These are phyloP conservation scores for Pulveroboletus sp. DNA, from an alignment of 768 basidiomycete species.

Conservation along the genomic window DNA sequence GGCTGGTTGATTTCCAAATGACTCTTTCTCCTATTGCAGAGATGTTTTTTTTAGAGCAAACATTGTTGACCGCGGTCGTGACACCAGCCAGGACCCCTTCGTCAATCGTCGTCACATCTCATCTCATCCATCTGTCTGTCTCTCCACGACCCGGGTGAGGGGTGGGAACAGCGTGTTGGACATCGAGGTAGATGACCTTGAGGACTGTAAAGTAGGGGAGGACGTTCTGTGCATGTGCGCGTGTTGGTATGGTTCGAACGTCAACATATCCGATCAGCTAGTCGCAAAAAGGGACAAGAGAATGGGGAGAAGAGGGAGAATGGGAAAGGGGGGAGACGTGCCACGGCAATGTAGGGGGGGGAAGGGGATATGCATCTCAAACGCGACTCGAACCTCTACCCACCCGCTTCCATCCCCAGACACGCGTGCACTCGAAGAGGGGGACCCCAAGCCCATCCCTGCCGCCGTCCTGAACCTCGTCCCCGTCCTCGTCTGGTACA, in stretches of 20 bases:
- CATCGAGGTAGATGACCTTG: conserved; percentile 50
- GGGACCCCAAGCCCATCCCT: background rate
- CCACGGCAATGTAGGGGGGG: background rate
- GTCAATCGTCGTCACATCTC: background rate
- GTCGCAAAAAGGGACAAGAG: too few species aligned
- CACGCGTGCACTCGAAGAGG: background rate
- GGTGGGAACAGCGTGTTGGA: conserved; percentile 43
- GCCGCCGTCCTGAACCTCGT: background rate
- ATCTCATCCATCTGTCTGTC: background rate
- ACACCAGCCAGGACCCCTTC: too few species aligned
- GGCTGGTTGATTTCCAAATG: too few species aligned
- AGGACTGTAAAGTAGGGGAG: conserved; percentile 62
- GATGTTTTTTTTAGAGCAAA: too few species aligned
- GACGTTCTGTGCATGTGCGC: conserved; percentile 45
- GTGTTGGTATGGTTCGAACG: too few species aligned
- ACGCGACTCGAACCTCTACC: conserved; percentile 49
- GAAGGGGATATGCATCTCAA: too few species aligned
- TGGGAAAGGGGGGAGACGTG: too few species aligned
- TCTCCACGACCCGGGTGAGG: background rate
- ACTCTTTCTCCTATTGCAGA: too few species aligned
- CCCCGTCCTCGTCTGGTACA: conserved; percentile 23
- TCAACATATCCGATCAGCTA: too few species aligned
- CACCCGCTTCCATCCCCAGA: background rate
- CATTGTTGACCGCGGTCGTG: too few species aligned
- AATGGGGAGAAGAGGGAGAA: too few species aligned